Conservation (phyloP, 148 eudicot species). For the Arbutus unedo region DNA sequence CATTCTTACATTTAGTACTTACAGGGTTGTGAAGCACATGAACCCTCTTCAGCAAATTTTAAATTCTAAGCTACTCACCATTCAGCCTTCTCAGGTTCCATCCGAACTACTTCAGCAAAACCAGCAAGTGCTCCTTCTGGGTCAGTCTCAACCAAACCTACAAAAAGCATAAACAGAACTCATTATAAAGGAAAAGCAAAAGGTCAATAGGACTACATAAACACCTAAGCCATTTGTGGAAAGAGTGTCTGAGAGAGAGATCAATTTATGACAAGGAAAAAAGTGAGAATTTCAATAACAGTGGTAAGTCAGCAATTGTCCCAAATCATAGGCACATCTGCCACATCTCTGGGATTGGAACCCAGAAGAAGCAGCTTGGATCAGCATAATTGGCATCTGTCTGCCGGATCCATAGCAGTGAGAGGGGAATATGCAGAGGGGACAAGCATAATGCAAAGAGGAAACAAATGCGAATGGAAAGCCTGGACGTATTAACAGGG, state of each 20-base stretch:
- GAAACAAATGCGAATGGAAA: too few relatives aligned
- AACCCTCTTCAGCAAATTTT: neutral
- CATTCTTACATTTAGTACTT: neutral
- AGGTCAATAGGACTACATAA: neutral
- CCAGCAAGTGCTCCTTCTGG: constrained; percentile 91
- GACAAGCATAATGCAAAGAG: too few relatives aligned
- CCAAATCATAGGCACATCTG: too few relatives aligned
- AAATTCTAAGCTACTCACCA: constrained; percentile 46
- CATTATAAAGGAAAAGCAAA: neutral
- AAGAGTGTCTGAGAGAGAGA: too few relatives aligned
- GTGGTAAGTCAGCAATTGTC: too few relatives aligned
- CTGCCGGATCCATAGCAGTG: too few relatives aligned
- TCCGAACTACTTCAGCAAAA: constrained; percentile 74
- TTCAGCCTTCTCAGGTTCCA: constrained; percentile 89
- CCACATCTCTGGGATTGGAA: too few relatives aligned
- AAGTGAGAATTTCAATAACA: neutral
- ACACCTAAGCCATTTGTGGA: neutral
- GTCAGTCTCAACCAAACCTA: constrained; percentile 93
- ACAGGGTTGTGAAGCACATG: neutral
- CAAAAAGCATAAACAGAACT: neutral
- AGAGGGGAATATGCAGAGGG: too few relatives aligned
- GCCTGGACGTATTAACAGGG: too few relatives aligned
- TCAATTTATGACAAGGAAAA: neutral
- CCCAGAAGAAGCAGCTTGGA: too few relatives aligned
- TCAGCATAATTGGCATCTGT: too few relatives aligned